Evolutionary conservation across 768 basidiomycete species (phyloP).

Genomic region (Phylloporus sp.): DNA sequence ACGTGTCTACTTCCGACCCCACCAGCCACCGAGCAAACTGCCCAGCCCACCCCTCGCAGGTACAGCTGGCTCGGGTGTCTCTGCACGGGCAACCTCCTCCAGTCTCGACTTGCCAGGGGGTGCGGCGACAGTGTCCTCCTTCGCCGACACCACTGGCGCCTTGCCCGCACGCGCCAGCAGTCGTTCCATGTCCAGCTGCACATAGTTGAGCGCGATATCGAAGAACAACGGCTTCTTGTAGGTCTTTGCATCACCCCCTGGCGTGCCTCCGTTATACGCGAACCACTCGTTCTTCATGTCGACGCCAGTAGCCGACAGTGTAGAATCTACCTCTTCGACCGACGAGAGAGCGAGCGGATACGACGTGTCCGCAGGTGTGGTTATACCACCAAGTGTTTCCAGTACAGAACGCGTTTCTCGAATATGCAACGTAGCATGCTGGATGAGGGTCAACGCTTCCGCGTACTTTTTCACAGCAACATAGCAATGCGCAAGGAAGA

Average conservation of each 20-base stretch:
- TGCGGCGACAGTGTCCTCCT: slow-evolving; percentile 14
- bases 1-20: slow-evolving; percentile 45
- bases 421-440: slow-evolving; percentile 67
- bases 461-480: slow-evolving; percentile 64
- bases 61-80: slow-evolving; percentile 47
- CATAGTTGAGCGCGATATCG: slow-evolving; percentile 91
- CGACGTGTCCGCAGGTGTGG: slow-evolving; percentile 38
- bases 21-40: slow-evolving; percentile 77
- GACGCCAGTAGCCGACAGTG: slow-evolving; percentile 44
- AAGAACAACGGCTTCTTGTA: slow-evolving; percentile 89
- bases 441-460: slow-evolving; percentile 66
- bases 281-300: slow-evolving; percentile 76
- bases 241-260: slow-evolving; percentile 40
- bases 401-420: slow-evolving; percentile 64
- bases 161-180: slow-evolving; percentile 71
- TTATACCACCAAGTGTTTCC: slow-evolving; percentile 44
- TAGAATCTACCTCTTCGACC: slow-evolving; percentile 51
- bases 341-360: slow-evolving; percentile 48
- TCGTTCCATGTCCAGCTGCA: slow-evolving; percentile 78
- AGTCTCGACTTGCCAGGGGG: slow-evolving; percentile 48
- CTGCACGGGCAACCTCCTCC: slow-evolving; percentile 45
- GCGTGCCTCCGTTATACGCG: slow-evolving; percentile 65
- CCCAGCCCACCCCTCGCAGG: slow-evolving; percentile 54
- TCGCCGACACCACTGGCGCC: slow-evolving; percentile 14
- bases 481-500: slow-evolving; percentile 77